Conservation (phyloP, 1,284 basidiomycete species). For the Tylopilus sp. region DNA sequence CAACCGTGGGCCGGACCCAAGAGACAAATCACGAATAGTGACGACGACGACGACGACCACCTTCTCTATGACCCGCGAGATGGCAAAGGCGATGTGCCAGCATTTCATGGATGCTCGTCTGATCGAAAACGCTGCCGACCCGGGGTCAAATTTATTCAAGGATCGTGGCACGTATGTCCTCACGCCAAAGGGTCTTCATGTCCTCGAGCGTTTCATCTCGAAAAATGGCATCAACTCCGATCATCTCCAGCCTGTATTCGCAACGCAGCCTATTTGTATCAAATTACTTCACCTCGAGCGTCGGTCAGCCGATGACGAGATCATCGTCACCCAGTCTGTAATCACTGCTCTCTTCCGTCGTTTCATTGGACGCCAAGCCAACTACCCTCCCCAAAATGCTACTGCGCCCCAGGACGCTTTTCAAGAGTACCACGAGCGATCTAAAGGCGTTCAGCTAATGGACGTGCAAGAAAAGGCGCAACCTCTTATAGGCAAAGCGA, state of each 20-base stretch:
- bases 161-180: constrained; percentile 94
- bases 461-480: constrained; percentile 62
- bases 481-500: constrained; percentile 44
- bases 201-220: constrained; percentile 97
- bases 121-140: constrained; percentile 94
- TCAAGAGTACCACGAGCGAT: constrained; percentile 72
- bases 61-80: constrained; percentile 98
- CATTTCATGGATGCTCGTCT: constrained; percentile 99
- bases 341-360: constrained; percentile 94
- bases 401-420: constrained; percentile 56
- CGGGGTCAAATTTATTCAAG: constrained; percentile 85
- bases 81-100: constrained; percentile 99
- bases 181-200: constrained; percentile 96
- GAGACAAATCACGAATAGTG: constrained; percentile 93
- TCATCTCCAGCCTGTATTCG: constrained; percentile 86
- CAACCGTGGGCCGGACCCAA: constrained; percentile 94
- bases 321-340: constrained; percentile 90
- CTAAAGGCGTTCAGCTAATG: constrained; percentile 69
- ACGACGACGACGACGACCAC: constrained; percentile 99
- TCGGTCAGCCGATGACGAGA: constrained; percentile 89
- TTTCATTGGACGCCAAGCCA: constrained; percentile 84
- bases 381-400: constrained; percentile 55
- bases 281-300: constrained; percentile 96
- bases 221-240: constrained; percentile 98
- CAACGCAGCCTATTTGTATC: constrained; percentile 94